Evolutionary conservation across 768 basidiomycete species (phyloP).

Genomic region (Pisolithus albus): DNA sequence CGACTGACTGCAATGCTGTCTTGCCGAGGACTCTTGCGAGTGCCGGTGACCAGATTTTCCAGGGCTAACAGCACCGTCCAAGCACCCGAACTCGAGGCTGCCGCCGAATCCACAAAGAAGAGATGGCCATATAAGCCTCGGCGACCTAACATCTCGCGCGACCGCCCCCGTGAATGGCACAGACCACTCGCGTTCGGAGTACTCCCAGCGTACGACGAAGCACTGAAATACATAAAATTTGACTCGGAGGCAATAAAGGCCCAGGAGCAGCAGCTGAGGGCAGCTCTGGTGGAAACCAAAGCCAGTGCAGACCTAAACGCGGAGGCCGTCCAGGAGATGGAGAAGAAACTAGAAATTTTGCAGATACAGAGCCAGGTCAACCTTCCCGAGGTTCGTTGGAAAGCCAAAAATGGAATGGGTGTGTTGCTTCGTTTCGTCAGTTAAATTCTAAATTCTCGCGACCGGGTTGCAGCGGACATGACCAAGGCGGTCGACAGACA

Average conservation of each 20-base stretch:
- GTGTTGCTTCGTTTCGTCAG: constrained; percentile 20
- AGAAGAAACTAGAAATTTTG: constrained; percentile 50
- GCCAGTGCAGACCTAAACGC: constrained; percentile 27
- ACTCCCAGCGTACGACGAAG: constrained; percentile 79
- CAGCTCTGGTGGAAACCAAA: constrained; percentile 12
- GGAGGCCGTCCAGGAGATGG: constrained; percentile 35
- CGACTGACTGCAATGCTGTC: background rate
- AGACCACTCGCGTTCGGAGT: constrained; percentile 54
- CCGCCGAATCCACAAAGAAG: constrained; percentile 2
- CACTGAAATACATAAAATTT: constrained; percentile 57
- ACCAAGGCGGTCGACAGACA: constrained; percentile 66
- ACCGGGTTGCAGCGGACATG: constrained; percentile 49
- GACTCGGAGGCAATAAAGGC: constrained; percentile 50
- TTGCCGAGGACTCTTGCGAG: background rate
- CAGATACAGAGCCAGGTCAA: constrained; percentile 80
- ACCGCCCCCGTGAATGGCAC: constrained; percentile 56
- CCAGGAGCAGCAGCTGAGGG: constrained; percentile 17
- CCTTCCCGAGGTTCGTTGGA: constrained; percentile 77
- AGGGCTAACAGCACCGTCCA: constrained; percentile 6
- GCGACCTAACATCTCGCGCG: constrained; percentile 47
- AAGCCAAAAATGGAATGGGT: constrained; percentile 75
- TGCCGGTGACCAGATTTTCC: constrained; percentile 2
- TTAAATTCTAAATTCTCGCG: background rate
- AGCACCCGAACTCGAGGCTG: background rate
- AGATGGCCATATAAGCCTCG: constrained; percentile 21